A percentile compares a stretch with the other conserved stretches of the same genome.
phyloP scores from a whole-genome alignment of 768 basidiomycete species.

The Auricularia auricula-judae region DNA sequence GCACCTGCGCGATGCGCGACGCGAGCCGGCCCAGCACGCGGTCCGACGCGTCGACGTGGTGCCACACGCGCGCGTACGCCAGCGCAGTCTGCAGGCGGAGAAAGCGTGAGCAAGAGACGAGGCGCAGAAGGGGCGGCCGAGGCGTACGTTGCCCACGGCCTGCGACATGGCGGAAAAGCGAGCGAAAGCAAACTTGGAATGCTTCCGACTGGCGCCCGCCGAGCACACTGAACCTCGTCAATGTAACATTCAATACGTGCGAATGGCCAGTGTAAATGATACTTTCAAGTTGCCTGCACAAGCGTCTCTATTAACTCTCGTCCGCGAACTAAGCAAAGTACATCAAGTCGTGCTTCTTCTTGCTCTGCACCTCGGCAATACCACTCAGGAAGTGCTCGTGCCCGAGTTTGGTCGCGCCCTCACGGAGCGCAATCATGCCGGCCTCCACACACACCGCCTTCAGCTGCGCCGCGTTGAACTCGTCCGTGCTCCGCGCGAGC shows the following conservation, averaged over 20 bases:
- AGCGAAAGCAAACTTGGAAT: not conserved
- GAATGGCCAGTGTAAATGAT: too few relatives aligned
- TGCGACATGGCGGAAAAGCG: slow-evolving; percentile 50
- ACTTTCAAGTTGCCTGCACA: too few relatives aligned
- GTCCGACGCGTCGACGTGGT: slow-evolving; percentile 84
- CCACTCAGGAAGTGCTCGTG: slow-evolving; percentile 97
- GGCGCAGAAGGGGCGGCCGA: not conserved
- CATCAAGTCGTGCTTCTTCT: slow-evolving; percentile 98
- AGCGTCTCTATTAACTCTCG: too few relatives aligned
- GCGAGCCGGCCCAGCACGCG: slow-evolving; percentile 92
- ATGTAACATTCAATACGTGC: too few relatives aligned
- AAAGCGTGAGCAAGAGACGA: not conserved
- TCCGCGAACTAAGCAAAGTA: slow-evolving; percentile 62
- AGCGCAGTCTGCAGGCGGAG: slow-evolving; percentile 63
- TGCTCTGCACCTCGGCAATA: slow-evolving; percentile 90
- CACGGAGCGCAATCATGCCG: slow-evolving; percentile 95
- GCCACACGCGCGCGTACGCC: slow-evolving; percentile 93
- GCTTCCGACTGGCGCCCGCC: not conserved
- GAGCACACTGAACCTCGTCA: too few relatives aligned
- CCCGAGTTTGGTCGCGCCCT: slow-evolving; percentile 77
- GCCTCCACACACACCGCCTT: slow-evolving; percentile 99
- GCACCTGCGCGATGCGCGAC: slow-evolving; percentile 82
- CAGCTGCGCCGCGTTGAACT: slow-evolving; percentile 94
- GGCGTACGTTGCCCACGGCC: slow-evolving; percentile 67
- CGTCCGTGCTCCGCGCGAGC: slow-evolving; percentile 91